phyloP scores from a whole-genome alignment of 2,329 filamentous ascomycete genomes.

The Triangularia verruculosa region DNA sequence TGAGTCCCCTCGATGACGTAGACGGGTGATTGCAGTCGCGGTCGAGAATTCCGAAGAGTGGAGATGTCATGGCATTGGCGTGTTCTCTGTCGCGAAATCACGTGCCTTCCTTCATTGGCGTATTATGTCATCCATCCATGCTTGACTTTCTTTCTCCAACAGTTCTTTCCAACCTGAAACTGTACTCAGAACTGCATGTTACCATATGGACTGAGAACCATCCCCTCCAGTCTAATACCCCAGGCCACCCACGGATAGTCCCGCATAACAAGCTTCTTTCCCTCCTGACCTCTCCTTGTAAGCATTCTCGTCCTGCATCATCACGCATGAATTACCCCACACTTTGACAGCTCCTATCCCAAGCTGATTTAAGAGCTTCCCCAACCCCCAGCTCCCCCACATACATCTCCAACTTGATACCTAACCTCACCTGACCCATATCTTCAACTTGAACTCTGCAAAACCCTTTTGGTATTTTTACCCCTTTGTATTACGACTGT shows the following conservation, averaged over 20 bases:
- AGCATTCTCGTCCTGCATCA: neutral
- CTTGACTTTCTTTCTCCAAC: neutral
- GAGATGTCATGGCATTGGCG: neutral
- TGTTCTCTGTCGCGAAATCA: constrained; percentile 3
- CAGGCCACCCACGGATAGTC: neutral
- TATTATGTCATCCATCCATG: neutral
- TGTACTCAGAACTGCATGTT: no score
- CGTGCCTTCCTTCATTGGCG: constrained; percentile 2
- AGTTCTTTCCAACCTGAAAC: no score
- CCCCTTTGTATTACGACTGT: no score
- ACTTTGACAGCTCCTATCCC: neutral
- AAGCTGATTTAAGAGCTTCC: neutral
- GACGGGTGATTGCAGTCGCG: neutral
- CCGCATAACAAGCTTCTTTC: neutral
- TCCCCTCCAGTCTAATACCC: neutral
- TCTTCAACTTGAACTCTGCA: neutral
- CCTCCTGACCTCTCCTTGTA: neutral
- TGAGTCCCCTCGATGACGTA: neutral
- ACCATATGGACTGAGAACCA: no score
- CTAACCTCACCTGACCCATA: neutral
- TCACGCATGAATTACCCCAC: neutral
- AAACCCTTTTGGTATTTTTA: neutral
- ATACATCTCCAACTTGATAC: neutral
- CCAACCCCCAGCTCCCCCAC: neutral
- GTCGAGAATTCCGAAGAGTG: neutral